Evolutionary conservation across 1,139 yeast species (phyloP).

Genomic region (Debaryomyces sp.): DNA sequence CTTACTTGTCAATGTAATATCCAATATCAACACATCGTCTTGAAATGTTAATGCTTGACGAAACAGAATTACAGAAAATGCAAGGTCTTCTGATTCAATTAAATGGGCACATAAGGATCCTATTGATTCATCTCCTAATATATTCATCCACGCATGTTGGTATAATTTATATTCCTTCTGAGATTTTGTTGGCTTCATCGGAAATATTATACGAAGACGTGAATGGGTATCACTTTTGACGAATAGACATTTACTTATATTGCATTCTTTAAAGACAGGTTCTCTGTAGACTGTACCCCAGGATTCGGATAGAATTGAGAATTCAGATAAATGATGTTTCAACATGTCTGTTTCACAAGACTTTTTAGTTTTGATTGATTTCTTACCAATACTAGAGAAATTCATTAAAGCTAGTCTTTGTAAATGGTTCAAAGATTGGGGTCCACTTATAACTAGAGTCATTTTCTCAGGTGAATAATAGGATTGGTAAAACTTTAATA

Average conservation of each 20-base stretch:
- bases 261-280: conserved; percentile 1
- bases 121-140: conserved; percentile 62
- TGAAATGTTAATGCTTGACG: conserved; percentile 38
- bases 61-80: conserved; percentile 40
- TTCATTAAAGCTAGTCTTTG: conserved; percentile 50
- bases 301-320: conserved; percentile 6
- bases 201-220: conserved; percentile 41
- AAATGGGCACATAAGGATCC: conserved; percentile 46
- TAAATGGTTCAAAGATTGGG: conserved; percentile 60
- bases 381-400: conserved; percentile 34
- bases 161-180: conserved; percentile 23
- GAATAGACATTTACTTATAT: conserved; percentile 12
- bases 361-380: background rate
- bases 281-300: conserved; percentile 3
- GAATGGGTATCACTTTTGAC: conserved; percentile 13
- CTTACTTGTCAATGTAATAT: conserved; percentile 43
- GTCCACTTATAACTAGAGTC: conserved; percentile 61
- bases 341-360: background rate
- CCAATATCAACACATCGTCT: conserved; percentile 42
- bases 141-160: conserved; percentile 52
- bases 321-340: background rate
- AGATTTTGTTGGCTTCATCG: conserved; percentile 21
- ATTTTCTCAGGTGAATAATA: conserved; percentile 44
- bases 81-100: conserved; percentile 22
- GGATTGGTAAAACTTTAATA: conserved; percentile 29